A percentile compares a stretch with the other conserved stretches of the same genome.
phyloP scores from a whole-genome alignment of 2,329 filamentous ascomycete species.

The Diaporthe capsici region DNA sequence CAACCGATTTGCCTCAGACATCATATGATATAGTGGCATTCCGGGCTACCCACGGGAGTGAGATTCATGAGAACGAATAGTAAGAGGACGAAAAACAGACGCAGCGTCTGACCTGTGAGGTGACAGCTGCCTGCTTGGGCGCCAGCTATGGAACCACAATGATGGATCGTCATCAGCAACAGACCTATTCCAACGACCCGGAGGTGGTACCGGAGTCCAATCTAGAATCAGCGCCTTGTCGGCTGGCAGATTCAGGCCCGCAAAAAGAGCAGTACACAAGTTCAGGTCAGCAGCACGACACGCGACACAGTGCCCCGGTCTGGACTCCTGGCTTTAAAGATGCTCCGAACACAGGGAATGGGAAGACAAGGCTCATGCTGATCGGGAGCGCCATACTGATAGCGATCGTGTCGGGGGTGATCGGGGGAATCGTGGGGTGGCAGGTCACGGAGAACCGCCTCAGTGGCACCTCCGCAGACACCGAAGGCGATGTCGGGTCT shows the following conservation, averaged over 20 bases:
- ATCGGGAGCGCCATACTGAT: constrained; percentile 17
- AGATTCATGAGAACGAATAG: not conserved
- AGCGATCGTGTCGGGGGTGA: constrained; percentile 1
- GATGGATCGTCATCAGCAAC: not conserved
- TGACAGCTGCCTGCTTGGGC: not conserved
- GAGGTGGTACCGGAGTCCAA: constrained; percentile 23
- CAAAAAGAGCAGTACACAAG: not conserved
- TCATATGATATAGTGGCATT: not conserved
- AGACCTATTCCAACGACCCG: constrained; percentile 1
- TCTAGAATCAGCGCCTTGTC: not conserved
- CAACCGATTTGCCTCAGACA: not conserved
- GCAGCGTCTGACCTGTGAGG: not conserved
- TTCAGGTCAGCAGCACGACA: not conserved
- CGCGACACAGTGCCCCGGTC: not conserved
- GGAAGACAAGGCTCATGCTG: not conserved
- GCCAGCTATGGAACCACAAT: not conserved
- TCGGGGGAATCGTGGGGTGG: constrained; percentile 15
- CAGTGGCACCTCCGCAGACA: not conserved
- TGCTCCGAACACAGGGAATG: not conserved
- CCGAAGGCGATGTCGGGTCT: not conserved
- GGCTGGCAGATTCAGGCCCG: not conserved
- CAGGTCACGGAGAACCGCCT: constrained; percentile 8
- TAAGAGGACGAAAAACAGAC: not conserved
- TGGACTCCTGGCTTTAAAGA: not conserved
- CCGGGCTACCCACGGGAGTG: not conserved